Base-by-base conservation (phyloP, 495 filamentous ascomycete genomes). In the Xylaria acuta region DNA sequence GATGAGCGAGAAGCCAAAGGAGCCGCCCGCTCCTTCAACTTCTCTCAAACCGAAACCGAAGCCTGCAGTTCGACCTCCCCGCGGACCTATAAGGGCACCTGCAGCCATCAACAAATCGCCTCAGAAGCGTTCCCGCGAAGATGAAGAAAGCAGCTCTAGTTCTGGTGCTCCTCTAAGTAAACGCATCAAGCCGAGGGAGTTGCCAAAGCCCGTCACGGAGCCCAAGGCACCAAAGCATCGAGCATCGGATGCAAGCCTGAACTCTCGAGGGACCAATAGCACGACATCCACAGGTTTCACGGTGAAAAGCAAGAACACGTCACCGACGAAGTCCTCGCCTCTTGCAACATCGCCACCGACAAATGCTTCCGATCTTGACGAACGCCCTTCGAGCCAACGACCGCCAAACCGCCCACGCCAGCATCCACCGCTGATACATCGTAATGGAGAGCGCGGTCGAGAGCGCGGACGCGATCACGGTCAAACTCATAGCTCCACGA, bases 281-380 rank as follows among this genome's bases (percentile, higher is more conserved):
- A 81, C 76, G 12, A 65, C 72, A 4, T 51, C 60, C 5, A 81
- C 77, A 34, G 84, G 80, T 6, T 82, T 75, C 9, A 73, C 74
- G 1, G 76, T 76, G 71, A 84, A 82, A 74, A 79, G 75, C 72
- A 87, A 86, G 82, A 84, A 82, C 70, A 84, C 79, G 9, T 92
- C 90, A 4, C 90, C 90, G 1, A 84, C 87, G 69, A 95, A 94
- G 73, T 92, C 92, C 0, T 93, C 92, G 6, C 91, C 91, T 4
- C 85, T 93, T 47, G 91, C 89, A 32, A 89, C 90, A 4, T 93
- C 92, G n/a, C 92, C 92, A 27, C 92, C 91, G 2, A 89, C 91
- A 20, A 94, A 93, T 79, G 90, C 90, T 7, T 93, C 91, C 5
- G 90, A 93, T 67, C 75, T 91, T 27, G 87, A 87, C 30, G 77